These are phyloP conservation scores for Amesomyces nigricolor DNA, from an alignment of 2,329 filamentous ascomycete species.

Conservation along the genomic window DNA sequence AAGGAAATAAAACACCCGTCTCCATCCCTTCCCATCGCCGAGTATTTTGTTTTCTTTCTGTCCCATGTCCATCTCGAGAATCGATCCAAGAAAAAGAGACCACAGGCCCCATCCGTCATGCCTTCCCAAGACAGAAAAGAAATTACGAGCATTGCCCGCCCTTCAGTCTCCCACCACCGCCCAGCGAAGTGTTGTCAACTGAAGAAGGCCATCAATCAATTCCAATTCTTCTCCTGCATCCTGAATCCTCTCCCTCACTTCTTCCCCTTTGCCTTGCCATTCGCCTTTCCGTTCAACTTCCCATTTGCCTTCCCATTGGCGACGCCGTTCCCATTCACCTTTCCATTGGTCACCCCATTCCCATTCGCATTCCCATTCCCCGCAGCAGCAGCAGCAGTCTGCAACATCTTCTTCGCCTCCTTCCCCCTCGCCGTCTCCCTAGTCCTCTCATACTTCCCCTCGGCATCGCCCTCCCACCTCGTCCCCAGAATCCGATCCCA, in stretches of 20 bases:
- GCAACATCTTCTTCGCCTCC: constrained; percentile 11
- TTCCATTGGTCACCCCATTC: neutral
- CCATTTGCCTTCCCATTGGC: neutral
- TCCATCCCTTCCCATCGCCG: too few relatives aligned
- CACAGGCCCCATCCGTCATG: neutral
- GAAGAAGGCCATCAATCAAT: neutral
- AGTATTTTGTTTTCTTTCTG: neutral
- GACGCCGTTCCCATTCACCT: neutral
- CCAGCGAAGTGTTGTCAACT: neutral
- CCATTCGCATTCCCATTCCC: neutral
- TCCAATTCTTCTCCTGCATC: neutral
- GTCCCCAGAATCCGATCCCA: constrained; percentile 84
- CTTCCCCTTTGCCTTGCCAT: constrained; percentile 4
- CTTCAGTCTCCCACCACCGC: neutral
- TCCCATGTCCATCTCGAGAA: neutral
- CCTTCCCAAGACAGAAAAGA: constrained; percentile 1
- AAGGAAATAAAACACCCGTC: too few relatives aligned
- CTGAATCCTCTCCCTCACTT: neutral
- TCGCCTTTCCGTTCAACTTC: neutral
- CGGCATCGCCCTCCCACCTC: constrained; percentile 65
- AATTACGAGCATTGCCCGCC: neutral
- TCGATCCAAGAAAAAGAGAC: constrained; percentile 3
- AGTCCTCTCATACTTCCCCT: constrained; percentile 37
- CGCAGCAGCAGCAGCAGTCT: neutral
- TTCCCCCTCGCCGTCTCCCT: constrained; percentile 38